Base-by-base conservation (phyloP, 345 rosid species). In the Excoecaria cochinchinensis region DNA sequence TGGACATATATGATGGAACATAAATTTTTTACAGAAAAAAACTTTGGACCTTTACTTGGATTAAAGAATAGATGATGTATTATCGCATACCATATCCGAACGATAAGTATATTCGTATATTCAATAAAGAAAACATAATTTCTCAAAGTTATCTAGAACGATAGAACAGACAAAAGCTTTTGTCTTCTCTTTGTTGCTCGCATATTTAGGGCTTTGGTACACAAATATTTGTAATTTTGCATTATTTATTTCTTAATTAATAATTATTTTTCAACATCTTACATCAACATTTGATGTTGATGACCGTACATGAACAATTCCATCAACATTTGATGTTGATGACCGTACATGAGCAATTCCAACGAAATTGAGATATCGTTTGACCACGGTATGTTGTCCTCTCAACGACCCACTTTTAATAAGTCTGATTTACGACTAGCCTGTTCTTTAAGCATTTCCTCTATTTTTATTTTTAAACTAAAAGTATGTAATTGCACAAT, bases 331-430 rank as follows among this genome's bases (percentile, higher is more conserved):
- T 4, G 8, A 16, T 0, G 31, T 24, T 62, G 19, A 60, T 62
- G 46, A 39, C 50, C 48, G 13, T 39, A 39, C 48, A 40, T 1
- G 40, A 38, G 39, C 8, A 63, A 39, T 15, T 5, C 8, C n/a
- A n/a, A n/a, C 39, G 47, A 39, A 12, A 38, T 62, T 1, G 22
- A 6, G 46, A 12, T 21, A 2, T 39, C 3, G 9, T 63, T 14
- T 63, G 67, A 63, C 67, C 47, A 63, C n/a, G 36, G 46, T 15
- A 13, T 63, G 40, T 61, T 65, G 51, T 8, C n/a, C 69, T 12
- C 13, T 42, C 42, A 65, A 42, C 69, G 69, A 65, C 52, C 16
- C 4, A 22, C 24, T 59, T 11, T 24, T 24, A 24, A 22, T 4
- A 1, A 1, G 6, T 24, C 3, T 24, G 16, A 24, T 31, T 31